Evolutionary conservation across 2,329 filamentous ascomycete genomes (phyloP).

Genomic region (Verticillium tricorpus): DNA sequence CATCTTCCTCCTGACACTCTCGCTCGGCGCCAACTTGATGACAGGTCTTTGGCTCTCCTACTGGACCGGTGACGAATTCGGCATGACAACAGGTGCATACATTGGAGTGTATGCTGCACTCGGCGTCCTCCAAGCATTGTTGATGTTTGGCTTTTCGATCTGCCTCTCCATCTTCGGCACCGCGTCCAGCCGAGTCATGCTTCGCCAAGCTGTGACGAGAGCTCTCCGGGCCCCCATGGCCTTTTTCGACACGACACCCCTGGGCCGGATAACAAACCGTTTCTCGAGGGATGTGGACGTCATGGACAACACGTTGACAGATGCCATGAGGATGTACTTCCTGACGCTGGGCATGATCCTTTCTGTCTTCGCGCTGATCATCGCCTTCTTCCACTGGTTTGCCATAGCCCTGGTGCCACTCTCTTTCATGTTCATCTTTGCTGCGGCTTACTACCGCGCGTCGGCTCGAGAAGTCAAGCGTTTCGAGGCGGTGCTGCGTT

Average conservation of each 20-base stretch:
- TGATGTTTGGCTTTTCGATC: constrained; percentile 80
- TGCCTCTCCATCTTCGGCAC: constrained; percentile 76
- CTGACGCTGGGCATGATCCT: constrained; percentile 78
- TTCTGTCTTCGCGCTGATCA: constrained; percentile 83
- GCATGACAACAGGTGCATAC: constrained; percentile 63
- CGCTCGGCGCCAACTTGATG: constrained; percentile 79
- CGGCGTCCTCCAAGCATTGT: constrained; percentile 63
- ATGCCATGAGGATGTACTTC: constrained; percentile 90
- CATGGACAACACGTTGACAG: constrained; percentile 89
- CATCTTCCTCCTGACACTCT: constrained; percentile 58
- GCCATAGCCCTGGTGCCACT: constrained; percentile 58
- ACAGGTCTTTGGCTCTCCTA: constrained; percentile 91
- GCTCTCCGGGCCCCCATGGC: constrained; percentile 74
- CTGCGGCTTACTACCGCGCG: constrained; percentile 81
- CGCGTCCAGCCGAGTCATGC: constrained; percentile 73
- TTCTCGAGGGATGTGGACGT: constrained; percentile 95
- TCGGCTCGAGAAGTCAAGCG: constrained; percentile 94
- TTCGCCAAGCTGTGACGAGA: constrained; percentile 72
- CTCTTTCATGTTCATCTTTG: constrained; percentile 72
- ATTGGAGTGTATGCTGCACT: constrained; percentile 69
- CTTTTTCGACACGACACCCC: constrained; percentile 95
- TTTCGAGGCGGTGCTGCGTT: constrained; percentile 85
- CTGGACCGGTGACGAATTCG: constrained; percentile 81
- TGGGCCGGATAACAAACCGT: constrained; percentile 92
- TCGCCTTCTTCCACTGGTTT: constrained; percentile 94